Conservation (phyloP, 2,329 filamentous ascomycete genomes). For the Camptophora hylomeconis region DNA sequence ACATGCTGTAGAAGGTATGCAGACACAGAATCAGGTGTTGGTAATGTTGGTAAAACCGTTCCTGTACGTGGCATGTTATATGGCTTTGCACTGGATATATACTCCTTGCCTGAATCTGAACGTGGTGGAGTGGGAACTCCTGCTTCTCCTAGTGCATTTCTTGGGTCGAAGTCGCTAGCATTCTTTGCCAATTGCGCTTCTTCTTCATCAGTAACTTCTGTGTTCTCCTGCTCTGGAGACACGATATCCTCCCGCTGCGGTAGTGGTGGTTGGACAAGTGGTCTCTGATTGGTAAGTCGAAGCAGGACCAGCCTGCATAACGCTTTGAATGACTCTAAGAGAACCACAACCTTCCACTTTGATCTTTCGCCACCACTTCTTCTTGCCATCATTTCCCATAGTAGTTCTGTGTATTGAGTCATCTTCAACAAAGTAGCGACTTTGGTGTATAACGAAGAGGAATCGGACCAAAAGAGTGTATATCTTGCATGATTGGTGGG, state of each 20-base stretch:
- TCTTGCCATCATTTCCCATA: slow-evolving; percentile 97
- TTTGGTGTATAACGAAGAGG: slow-evolving; percentile 59
- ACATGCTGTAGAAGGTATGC: slow-evolving; percentile 81
- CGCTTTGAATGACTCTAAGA: slow-evolving; percentile 78
- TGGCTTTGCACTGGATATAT: slow-evolving; percentile 37
- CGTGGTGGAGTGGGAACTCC: slow-evolving; percentile 16
- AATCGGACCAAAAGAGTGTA: slow-evolving; percentile 49
- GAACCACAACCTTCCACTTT: slow-evolving; percentile 75
- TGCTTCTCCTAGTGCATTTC: slow-evolving; percentile 11
- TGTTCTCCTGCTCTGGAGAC: slow-evolving; percentile 39
- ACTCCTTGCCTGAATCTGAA: slow-evolving; percentile 13
- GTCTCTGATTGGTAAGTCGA: slow-evolving; percentile 68
- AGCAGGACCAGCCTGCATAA: slow-evolving; percentile 69
- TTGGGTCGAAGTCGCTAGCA: slow-evolving; percentile 11
- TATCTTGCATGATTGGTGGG: slow-evolving; percentile 49
- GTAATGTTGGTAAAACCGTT: slow-evolving; percentile 69
- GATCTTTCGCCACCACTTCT: slow-evolving; percentile 64
- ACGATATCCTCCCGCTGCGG: slow-evolving; percentile 65
- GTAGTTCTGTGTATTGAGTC: slow-evolving; percentile 83
- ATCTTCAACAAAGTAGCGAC: slow-evolving; percentile 75
- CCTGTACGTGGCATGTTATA: slow-evolving; percentile 96
- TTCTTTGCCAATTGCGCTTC: slow-evolving; percentile 20
- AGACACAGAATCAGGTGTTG: slow-evolving; percentile 68
- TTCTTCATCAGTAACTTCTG: slow-evolving; percentile 35
- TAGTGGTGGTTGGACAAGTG: slow-evolving; percentile 68